These are phyloP conservation scores for Aspergillus asperescens DNA, from an alignment of 495 filamentous ascomycete genomes.

Conservation along the genomic window DNA sequence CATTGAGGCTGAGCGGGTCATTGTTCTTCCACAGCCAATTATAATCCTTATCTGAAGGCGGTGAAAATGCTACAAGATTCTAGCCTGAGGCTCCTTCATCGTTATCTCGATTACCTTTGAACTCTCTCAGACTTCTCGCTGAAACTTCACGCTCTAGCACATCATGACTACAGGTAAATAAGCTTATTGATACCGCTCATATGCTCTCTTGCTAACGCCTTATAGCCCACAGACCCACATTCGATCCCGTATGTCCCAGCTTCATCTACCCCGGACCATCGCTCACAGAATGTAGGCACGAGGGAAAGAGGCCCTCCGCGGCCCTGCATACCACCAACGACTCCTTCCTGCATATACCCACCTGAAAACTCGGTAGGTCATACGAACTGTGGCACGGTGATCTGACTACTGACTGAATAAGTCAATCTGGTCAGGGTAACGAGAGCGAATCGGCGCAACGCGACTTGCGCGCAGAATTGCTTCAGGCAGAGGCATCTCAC, in stretches of 20 bases:
- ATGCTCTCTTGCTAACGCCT: conserved; percentile 22
- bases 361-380: conserved; percentile 71
- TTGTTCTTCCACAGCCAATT: conserved; percentile 15
- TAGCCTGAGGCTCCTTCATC: conserved; percentile 17
- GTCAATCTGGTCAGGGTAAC: conserved; percentile 83
- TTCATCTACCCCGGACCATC: conserved; percentile 4
- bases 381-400: background rate
- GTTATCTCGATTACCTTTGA: background rate
- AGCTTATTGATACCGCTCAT: background rate
- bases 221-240: conserved; percentile 76
- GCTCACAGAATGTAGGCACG: conserved; percentile 56
- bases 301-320: conserved; percentile 91
- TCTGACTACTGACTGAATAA: conserved; percentile 25
- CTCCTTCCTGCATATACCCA: conserved; percentile 88
- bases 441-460: conserved; percentile 66
- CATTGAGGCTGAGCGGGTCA: conserved; percentile 12
- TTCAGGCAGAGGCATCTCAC: conserved; percentile 81
- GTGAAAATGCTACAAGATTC: conserved; percentile 8
- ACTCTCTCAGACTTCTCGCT: background rate
- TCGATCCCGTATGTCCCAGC: conserved; percentile 69
- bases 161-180: conserved; percentile 63
- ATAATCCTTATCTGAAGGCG: conserved; percentile 1
- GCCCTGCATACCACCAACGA: conserved; percentile 93
- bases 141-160: conserved; percentile 8
- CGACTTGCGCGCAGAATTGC: conserved; percentile 86